Evolutionary conservation across 345 rosid species (phyloP).

Genomic region (Kernera saxatilis): DNA sequence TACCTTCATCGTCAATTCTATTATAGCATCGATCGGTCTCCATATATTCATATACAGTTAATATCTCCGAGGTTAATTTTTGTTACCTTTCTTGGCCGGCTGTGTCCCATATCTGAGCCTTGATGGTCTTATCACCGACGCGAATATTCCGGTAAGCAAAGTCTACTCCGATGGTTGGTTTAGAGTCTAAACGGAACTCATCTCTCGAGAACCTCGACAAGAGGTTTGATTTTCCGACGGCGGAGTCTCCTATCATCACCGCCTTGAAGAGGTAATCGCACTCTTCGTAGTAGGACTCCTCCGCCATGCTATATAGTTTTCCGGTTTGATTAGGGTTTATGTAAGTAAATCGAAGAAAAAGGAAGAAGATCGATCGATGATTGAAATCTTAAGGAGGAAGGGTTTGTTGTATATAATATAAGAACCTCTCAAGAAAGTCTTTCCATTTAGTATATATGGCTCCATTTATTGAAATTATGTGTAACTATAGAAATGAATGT

Average conservation of each 20-base stretch:
- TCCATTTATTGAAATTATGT: neutral
- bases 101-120: constrained; percentile 90
- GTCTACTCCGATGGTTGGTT: constrained; percentile 89
- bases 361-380: neutral
- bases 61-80: neutral
- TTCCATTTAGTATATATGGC: constrained; percentile 2
- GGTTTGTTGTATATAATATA: neutral
- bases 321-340: neutral
- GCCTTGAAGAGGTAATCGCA: constrained; percentile 86
- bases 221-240: constrained; percentile 85
- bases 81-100: constrained; percentile 90
- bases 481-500: neutral
- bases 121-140: constrained; percentile 67
- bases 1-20: neutral
- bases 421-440: neutral
- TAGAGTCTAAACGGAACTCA: constrained; percentile 79
- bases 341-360: neutral
- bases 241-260: constrained; percentile 76
- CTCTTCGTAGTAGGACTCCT: constrained; percentile 65
- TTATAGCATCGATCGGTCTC: neutral
- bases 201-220: constrained; percentile 66
- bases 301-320: constrained; percentile 30
- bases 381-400: neutral
- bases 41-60: neutral
- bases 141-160: constrained; percentile 68